Base-by-base conservation (phyloP, 148 eudicot species). In the Heliosperma pusillum region DNA sequence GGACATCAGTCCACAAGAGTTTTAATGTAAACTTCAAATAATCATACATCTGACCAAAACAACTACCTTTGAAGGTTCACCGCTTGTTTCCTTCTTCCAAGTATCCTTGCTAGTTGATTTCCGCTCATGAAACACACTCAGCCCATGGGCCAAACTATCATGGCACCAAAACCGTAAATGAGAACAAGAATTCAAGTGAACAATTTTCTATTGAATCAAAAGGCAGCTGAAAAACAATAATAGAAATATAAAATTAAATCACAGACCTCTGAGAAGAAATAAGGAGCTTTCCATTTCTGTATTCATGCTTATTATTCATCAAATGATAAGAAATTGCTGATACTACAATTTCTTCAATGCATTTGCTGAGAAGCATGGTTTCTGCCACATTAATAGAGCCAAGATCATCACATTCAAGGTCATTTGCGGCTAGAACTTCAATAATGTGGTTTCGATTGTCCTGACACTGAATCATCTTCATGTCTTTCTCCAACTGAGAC, bases 361-460 rank as follows among this genome's bases (percentile, higher is more conserved):
- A 93, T 29, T 83, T 82, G 81, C 98, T 80, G 50, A 91, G 90
- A 62, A 78, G 85, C 73, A 86, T 70, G 11, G 94, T 87, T 63
- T 93, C 92, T 22, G 83, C 78, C 75, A 87, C 74, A 78, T 88
- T 80, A 50, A 91, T 84, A 20, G 97, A 88, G 25, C 86, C 86
- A 74, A 93, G 87, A 86, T 93, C 97, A 60, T 91, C 94, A 78
- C 94, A 89, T 70, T 93, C 97, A 64, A 93, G 87, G 75, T 93
- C 98, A 81, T 93, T 93, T 57, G 90, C 89, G 8, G 90, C 89
- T 80, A 93, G 93, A 80, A 93, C 97, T 85, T 93, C 98, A 12
- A 72, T 80, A 20, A 93, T 88, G 78, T 93, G 98, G 81, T 93
- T 93, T 84, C 78, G 83, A 62, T 89, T 89, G 73, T 93, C 98